phyloP scores from a whole-genome alignment of 176 grass and related monocot species.

The Aegilops bicornis region DNA sequence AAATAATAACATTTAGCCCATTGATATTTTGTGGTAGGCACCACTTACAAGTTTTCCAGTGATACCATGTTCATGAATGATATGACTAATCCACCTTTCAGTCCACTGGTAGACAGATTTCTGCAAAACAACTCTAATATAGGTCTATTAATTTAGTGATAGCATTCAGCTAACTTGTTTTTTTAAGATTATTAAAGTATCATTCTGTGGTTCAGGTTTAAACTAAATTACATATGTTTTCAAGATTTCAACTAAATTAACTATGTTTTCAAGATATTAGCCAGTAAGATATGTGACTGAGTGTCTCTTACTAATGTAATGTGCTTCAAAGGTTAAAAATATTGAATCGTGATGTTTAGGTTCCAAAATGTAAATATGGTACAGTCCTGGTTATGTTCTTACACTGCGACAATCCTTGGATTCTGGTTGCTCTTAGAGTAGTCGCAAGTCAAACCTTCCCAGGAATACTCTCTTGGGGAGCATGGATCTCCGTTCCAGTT shows the following conservation, averaged over 20 bases:
- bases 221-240: background rate
- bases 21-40: background rate
- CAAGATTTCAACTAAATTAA: background rate
- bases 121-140: background rate
- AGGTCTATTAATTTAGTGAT: background rate
- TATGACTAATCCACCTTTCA: background rate
- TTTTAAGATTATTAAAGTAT: background rate
- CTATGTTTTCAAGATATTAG: background rate
- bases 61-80: background rate
- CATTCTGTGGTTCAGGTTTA: background rate
- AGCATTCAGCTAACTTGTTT: background rate
- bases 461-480: conserved; percentile 25
- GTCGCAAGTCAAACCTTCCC: conserved; percentile 23
- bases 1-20: background rate
- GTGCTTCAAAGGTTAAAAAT: background rate
- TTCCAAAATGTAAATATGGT: background rate
- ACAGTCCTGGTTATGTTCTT: background rate
- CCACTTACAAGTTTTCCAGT: conserved; percentile 17
- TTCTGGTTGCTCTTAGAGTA: background rate
- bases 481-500: conserved; percentile 43
- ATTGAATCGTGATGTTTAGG: background rate
- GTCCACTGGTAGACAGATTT: background rate
- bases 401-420: background rate
- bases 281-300: too few relatives aligned
- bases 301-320: background rate